phyloP scores from a whole-genome alignment of 768 basidiomycete species.

The Gymnopilus dilepis region DNA sequence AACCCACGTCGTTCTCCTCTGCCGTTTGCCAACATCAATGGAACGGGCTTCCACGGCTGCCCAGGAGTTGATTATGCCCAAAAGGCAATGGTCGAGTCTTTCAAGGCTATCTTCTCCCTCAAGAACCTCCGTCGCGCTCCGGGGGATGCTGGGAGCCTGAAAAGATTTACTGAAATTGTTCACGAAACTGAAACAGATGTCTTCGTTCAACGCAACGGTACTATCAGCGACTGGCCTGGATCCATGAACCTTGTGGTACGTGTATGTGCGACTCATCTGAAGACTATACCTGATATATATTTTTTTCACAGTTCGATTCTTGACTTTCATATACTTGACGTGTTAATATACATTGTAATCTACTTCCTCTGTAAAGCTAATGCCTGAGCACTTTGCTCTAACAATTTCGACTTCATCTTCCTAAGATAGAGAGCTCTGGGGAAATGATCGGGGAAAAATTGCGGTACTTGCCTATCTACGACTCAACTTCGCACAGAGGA shows the following conservation, averaged over 20 bases:
- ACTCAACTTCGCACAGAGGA: not conserved
- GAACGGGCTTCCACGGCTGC: slow-evolving; percentile 14
- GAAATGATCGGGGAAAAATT: no score
- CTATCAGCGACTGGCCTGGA: slow-evolving; percentile 9
- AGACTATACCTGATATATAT: not conserved
- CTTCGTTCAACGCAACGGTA: slow-evolving; percentile 14
- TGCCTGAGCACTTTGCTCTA: no score
- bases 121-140: slow-evolving; percentile 14
- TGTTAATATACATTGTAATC: no score
- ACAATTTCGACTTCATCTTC: no score
- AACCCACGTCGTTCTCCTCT: slow-evolving; percentile 17
- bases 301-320: not conserved
- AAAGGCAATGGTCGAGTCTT: slow-evolving; percentile 13
- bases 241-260: slow-evolving; percentile 14
- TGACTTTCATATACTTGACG: not conserved
- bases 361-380: no score
- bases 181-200: slow-evolving; percentile 10
- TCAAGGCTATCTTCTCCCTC: slow-evolving; percentile 14
- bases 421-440: no score
- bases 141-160: slow-evolving; percentile 11
- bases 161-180: slow-evolving; percentile 2
- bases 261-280: not conserved
- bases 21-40: slow-evolving; percentile 13
- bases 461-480: no score
- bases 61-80: slow-evolving; percentile 6